Evolutionary conservation across 163 green algal genomes (phyloP), one percentile per base, ranked within the genome.

Genomic region (Scenedesmus sp.): DNA sequence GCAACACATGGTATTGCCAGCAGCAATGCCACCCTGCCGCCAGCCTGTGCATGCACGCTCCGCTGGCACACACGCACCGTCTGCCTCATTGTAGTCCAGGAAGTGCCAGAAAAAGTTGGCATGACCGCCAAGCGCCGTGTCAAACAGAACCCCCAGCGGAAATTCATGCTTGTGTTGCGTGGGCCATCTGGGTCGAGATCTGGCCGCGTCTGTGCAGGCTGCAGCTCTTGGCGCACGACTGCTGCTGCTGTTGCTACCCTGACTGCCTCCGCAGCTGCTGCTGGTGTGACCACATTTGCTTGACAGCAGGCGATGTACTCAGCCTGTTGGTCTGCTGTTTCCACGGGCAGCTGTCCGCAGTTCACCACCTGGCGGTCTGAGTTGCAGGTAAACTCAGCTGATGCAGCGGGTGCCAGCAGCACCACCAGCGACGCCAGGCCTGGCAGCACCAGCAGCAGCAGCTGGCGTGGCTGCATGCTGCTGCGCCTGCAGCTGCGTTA

Each of bases 331-430:
- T 76, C 82, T 51, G 24, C 82, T 16, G 46, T 87, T 0, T 49
- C n/a, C 35, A 87, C 46, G 35, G 82, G 82, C 16, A 87, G 82
- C 51, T 87, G 82, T 3, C 82, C 82, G n/a, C 82, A 87, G 24
- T 59, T 42, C 44, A 59, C 22, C 79, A 59, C 42, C 42, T 37
- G 24, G 5, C 79, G 9, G 22, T 35, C 79, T 65, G 26, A 35
- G 24, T 1, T 59, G 79, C 65, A 76, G 0, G 65, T 22, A 18
- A 85, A 35, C 0, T 37, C 79, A n/a, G 22, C 43, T 68, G 43
- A 9, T 65, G 42, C 42, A 24, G 79, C 22, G 42, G 42, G 73
- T 46, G 73, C 2, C 13, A 82, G 37, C 73, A 82, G 73, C 73
- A 35, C 35, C 33, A 82, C 16, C 61, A 76, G 35, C 35, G 30